Conservation (phyloP, 1,139 yeast species). For the Saccharomyces hybrid region DNA sequence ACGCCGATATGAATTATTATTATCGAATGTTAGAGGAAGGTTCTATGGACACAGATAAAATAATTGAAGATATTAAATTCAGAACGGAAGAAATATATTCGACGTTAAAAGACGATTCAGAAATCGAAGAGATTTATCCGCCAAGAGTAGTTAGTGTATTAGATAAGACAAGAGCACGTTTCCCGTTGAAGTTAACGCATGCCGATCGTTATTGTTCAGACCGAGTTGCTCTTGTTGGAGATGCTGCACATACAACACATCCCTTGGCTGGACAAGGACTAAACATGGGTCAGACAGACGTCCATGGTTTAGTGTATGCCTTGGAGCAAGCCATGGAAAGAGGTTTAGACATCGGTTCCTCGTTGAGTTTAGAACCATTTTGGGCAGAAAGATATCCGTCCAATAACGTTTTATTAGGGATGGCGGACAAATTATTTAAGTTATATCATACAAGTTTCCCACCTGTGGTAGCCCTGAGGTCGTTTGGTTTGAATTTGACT, state of each 20-base stretch:
- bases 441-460: slow-evolving; percentile 66
- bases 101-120: slow-evolving; percentile 35
- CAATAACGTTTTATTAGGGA: slow-evolving; percentile 76
- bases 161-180: slow-evolving; percentile 67
- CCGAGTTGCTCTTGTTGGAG: slow-evolving; percentile 87
- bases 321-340: slow-evolving; percentile 62
- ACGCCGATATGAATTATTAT: slow-evolving; percentile 70
- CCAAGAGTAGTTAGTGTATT: slow-evolving; percentile 52
- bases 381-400: slow-evolving; percentile 73
- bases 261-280: slow-evolving; percentile 98
- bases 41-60: slow-evolving; percentile 36
- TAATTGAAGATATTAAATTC: slow-evolving; percentile 67
- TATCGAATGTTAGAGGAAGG: slow-evolving; percentile 48
- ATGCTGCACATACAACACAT: slow-evolving; percentile 96
- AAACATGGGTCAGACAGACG: slow-evolving; percentile 97
- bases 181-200: slow-evolving; percentile 83
- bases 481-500: slow-evolving; percentile 65
- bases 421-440: slow-evolving; percentile 88
- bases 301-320: slow-evolving; percentile 58
- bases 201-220: slow-evolving; percentile 83
- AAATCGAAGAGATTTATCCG: slow-evolving; percentile 56
- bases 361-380: slow-evolving; percentile 73
- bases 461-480: slow-evolving; percentile 69
- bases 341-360: slow-evolving; percentile 82
- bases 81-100: slow-evolving; percentile 46